These are phyloP conservation scores for Quercus rubra DNA, from an alignment of 306 rosid species.

Conservation along the genomic window DNA sequence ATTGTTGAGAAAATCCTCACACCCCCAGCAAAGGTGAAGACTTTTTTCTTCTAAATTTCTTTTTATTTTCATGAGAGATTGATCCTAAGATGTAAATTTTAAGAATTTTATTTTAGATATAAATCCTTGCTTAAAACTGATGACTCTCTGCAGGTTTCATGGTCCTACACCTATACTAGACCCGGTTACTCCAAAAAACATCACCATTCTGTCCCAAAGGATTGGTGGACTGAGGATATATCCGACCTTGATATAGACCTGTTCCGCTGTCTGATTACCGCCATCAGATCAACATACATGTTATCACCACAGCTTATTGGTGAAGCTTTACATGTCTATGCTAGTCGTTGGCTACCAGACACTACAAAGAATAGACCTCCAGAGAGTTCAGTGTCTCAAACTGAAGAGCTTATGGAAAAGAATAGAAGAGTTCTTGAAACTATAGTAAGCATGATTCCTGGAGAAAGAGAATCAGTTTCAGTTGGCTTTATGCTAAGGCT, in stretches of 20 bases:
- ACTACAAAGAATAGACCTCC: conserved; percentile 39
- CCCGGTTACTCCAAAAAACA: conserved; percentile 73
- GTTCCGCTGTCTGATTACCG: conserved; percentile 69
- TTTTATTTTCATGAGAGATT: not conserved
- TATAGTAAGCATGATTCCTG: conserved; percentile 78
- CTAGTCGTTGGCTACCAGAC: conserved; percentile 71
- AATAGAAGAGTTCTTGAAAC: conserved; percentile 59
- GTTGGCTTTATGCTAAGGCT: conserved; percentile 80
- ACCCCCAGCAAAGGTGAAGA: conserved; percentile 64
- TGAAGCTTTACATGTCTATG: conserved; percentile 92
- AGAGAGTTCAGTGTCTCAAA: conserved; percentile 37
- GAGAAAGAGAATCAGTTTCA: conserved; percentile 76
- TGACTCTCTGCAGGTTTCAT: conserved; percentile 59
- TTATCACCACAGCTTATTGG: conserved; percentile 86
- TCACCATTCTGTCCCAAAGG: conserved; percentile 78
- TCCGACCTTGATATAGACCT: conserved; percentile 84
- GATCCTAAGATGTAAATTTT: not conserved
- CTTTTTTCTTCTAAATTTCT: not conserved
- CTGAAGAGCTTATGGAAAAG: conserved; percentile 47
- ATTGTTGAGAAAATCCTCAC: conserved; percentile 77
- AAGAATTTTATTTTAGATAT: not conserved
- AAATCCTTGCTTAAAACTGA: conserved; percentile 15
- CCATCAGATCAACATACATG: conserved; percentile 63
- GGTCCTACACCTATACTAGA: conserved; percentile 98
- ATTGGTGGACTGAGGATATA: conserved; percentile 99